Conservation (phyloP, 768 basidiomycete species). For the Baorangia bicolor region DNA sequence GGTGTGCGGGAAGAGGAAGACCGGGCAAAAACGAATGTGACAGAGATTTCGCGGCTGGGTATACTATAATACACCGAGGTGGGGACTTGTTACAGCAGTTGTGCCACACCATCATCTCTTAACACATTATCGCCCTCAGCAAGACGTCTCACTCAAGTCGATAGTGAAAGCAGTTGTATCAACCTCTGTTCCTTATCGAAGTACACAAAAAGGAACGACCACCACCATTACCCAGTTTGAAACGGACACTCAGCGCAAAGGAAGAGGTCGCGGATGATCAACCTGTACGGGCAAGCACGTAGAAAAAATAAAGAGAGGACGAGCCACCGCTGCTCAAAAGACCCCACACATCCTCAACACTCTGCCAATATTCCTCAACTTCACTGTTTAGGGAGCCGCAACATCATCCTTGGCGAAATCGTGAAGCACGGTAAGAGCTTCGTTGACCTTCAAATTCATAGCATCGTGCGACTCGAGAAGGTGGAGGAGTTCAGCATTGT, state of each 20-base stretch:
- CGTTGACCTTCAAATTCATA: constrained; percentile 86
- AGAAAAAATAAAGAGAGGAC: constrained; percentile 48
- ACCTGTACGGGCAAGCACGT: constrained; percentile 34
- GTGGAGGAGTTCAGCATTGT: constrained; percentile 88
- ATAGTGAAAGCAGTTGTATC: constrained; percentile 53
- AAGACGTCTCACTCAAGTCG: background rate
- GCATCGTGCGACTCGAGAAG: constrained; percentile 81
- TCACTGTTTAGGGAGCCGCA: background rate
- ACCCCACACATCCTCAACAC: constrained; percentile 18
- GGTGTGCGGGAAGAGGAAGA: background rate
- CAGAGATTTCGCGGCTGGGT: no score
- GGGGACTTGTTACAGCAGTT: background rate
- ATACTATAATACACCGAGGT: background rate
- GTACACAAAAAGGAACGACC: constrained; percentile 57
- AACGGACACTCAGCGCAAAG: constrained; percentile 37
- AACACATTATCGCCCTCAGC: no score
- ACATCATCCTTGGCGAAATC: constrained; percentile 64
- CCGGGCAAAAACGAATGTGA: background rate
- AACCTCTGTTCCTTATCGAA: constrained; percentile 53
- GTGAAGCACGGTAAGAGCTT: constrained; percentile 85
- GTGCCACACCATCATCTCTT: no score
- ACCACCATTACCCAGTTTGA: constrained; percentile 44
- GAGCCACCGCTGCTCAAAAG: constrained; percentile 43
- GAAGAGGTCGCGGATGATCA: constrained; percentile 40
- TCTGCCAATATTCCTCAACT: background rate